Evolutionary conservation across 805 yeast genomes (phyloP), one percentile per base, ranked within the genome.

Genomic region (Komagataella kurtzmanii): DNA sequence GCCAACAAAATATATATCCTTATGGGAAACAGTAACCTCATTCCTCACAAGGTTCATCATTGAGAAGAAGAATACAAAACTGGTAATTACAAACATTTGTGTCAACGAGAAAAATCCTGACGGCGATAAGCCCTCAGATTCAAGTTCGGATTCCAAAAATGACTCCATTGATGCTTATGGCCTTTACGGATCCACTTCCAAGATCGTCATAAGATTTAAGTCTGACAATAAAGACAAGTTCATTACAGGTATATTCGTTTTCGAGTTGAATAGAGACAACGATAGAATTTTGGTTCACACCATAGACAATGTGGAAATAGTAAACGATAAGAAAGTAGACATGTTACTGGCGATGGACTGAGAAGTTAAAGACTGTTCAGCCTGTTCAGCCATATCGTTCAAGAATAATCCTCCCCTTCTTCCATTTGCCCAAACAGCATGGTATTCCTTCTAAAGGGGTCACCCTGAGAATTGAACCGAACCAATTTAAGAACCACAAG

Each of bases 251-350:
- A 62, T 80, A 2, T 84, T 84, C 58, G 71, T 82, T 6, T 83
- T 83, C 59, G 90, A 84, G 59, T 68, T 85, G 53, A 78, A 74
- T 58, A 72, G 72, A 21, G 66, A 68, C n/a, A 80, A 81, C 59
- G 73, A 76, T 53, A 61, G 69, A 54, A 76, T 85, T 40, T 48
- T 70, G 6, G 86, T 80, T 4, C 87, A 83, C 59, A 80, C 85
- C 2, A 72, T 85, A 36, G 91, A 85, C 57, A 75, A 81, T 57
- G 71, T 85, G 52, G 83, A 82, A 54, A 69, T 82, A 47, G 64
- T 78, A 57, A 72, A 63, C 47, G 66, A 66, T n/a, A 47, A 36
- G 18, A 24, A 47, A 52, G 56, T 30, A 30, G 40, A 30, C 40
- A 30, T 30, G 40, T 30, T 30, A 14, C 14, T 30, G 14, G 40